These are phyloP conservation scores for Lonicera japonica DNA, from an alignment of 129 eudicot genomes.

Conservation along the genomic window DNA sequence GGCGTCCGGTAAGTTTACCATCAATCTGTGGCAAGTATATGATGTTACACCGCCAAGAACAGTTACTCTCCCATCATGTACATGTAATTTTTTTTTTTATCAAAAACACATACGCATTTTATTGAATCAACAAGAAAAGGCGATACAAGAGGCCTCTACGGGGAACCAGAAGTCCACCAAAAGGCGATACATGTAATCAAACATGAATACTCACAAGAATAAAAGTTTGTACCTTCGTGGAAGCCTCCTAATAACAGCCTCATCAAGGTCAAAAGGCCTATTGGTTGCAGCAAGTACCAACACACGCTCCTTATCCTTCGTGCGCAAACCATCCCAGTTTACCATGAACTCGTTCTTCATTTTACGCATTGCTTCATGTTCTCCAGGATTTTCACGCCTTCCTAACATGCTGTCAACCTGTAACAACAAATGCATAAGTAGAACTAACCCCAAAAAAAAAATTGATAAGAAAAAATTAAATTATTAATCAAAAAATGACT, in stretches of 20 bases:
- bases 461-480: not conserved
- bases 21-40: conserved; percentile 43
- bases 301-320: conserved; percentile 84
- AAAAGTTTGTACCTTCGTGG: conserved; percentile 52
- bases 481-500: not conserved
- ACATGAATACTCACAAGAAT: no score
- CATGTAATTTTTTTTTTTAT: no score
- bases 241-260: conserved; percentile 86
- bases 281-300: conserved; percentile 86
- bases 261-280: conserved; percentile 93
- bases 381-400: conserved; percentile 91
- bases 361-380: conserved; percentile 94
- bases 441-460: not conserved
- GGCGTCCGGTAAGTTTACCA: conserved; percentile 89
- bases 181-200: no score
- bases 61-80: not conserved
- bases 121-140: no score
- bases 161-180: no score
- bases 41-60: no score
- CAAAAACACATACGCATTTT: no score
- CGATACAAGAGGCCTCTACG: no score
- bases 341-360: conserved; percentile 94
- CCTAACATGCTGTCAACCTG: conserved; percentile 97
- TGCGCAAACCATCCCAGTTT: conserved; percentile 85
- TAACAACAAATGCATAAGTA: not conserved